Conservation (phyloP, 306 rosid species). For the Leucaena leucocephala region DNA sequence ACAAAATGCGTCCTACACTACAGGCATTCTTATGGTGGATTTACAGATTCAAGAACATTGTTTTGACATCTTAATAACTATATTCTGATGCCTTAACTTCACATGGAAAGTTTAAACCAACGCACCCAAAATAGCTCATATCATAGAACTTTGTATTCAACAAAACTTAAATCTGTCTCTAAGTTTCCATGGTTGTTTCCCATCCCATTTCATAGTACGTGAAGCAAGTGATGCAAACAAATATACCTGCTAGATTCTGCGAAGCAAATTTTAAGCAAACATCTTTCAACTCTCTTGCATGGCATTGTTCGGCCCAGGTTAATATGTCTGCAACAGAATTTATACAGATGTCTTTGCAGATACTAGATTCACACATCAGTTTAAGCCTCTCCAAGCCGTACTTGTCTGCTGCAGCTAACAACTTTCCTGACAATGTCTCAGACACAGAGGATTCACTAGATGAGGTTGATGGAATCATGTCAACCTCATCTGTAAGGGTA, state of each 20-base stretch:
- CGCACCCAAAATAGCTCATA: background rate
- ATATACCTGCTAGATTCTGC: slow-evolving; percentile 64
- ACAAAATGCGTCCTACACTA: background rate
- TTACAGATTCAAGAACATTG: background rate
- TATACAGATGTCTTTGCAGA: slow-evolving; percentile 69
- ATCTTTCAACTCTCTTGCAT: slow-evolving; percentile 59
- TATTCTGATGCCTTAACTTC: background rate
- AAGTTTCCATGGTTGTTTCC: background rate
- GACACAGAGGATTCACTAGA: slow-evolving; percentile 44
- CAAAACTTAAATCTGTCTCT: background rate
- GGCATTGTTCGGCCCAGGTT: slow-evolving; percentile 59
- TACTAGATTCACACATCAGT: slow-evolving; percentile 67
- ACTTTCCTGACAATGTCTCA: slow-evolving; percentile 54
- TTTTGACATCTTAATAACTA: background rate
- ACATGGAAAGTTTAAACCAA: background rate
- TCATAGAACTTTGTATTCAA: background rate
- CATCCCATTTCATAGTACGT: background rate
- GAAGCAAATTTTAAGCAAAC: slow-evolving; percentile 72
- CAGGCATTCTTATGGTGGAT: background rate
- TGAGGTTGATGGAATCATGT: slow-evolving; percentile 48
- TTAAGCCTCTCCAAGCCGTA: slow-evolving; percentile 60
- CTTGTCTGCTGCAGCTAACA: slow-evolving; percentile 64
- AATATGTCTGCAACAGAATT: slow-evolving; percentile 61
- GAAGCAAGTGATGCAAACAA: background rate
- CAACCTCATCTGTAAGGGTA: slow-evolving; percentile 55